phyloP scores from a whole-genome alignment of 352 stramenopile genomes.

The Pythium sp. region DNA sequence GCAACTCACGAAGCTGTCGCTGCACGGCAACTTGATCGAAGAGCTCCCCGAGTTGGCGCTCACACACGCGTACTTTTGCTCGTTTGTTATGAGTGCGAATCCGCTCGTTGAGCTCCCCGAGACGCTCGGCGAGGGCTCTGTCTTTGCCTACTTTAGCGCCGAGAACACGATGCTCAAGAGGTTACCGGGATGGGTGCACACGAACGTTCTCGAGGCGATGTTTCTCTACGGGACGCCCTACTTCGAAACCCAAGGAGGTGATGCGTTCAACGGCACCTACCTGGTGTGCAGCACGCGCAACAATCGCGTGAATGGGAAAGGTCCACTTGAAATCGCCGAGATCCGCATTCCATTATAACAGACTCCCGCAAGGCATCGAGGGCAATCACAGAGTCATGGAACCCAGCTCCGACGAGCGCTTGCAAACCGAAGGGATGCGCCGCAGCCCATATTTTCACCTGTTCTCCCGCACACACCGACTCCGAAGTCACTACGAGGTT shows the following conservation, averaged over 20 bases:
- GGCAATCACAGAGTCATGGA: too few species aligned
- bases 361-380: too few species aligned
- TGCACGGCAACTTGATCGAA: background rate
- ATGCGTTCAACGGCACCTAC: background rate
- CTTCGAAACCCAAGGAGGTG: background rate
- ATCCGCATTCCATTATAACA: background rate
- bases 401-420: background rate
- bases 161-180: constrained; percentile 2
- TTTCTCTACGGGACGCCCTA: background rate
- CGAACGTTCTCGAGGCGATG: background rate
- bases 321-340: background rate
- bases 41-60: background rate
- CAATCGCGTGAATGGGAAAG: background rate
- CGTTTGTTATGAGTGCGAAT: background rate
- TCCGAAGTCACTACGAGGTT: too few species aligned
- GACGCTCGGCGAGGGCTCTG: background rate
- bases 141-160: background rate
- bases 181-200: background rate
- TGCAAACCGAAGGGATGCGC: background rate
- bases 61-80: background rate
- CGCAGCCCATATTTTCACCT: background rate
- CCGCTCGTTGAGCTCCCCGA: constrained; percentile 7
- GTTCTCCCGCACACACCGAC: background rate
- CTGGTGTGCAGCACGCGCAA: background rate
- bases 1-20: background rate